Evolutionary conservation across 2,329 filamentous ascomycete genomes (phyloP).

Genomic region (Paramyrothecium roridum): DNA sequence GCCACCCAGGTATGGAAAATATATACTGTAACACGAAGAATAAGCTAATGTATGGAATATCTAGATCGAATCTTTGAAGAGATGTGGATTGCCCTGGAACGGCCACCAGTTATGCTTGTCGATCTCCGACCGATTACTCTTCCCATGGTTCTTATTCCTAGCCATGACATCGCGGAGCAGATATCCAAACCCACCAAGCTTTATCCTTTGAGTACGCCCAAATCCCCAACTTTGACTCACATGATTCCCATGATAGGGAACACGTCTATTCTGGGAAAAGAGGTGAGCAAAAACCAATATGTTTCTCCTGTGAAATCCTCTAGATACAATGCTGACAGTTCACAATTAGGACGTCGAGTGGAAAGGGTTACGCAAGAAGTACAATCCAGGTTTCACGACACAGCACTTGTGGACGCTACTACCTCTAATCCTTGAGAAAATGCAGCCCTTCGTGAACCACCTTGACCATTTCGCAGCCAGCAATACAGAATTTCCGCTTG

Average conservation of each 20-base stretch:
- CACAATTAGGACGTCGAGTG: slow-evolving; percentile 5
- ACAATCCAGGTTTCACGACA: slow-evolving; percentile 33
- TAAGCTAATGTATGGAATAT: neutral
- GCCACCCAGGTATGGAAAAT: neutral
- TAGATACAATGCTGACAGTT: neutral
- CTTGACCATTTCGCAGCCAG: slow-evolving; percentile 15
- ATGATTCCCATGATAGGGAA: slow-evolving; percentile 3
- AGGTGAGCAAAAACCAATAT: slow-evolving; percentile 1
- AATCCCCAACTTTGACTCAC: slow-evolving; percentile 12
- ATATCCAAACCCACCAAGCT: slow-evolving; percentile 25
- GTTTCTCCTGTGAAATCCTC: neutral
- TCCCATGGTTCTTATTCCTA: slow-evolving; percentile 28
- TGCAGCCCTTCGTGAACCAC: slow-evolving; percentile 14
- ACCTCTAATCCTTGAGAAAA: slow-evolving; percentile 30
- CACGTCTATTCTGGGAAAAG: neutral
- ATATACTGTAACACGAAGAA: neutral
- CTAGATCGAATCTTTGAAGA: slow-evolving; percentile 2
- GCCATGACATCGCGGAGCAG: slow-evolving; percentile 33
- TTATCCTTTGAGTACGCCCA: slow-evolving; percentile 26
- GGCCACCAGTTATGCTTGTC: slow-evolving; percentile 28
- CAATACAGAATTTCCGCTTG: slow-evolving; percentile 22
- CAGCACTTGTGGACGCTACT: slow-evolving; percentile 31
- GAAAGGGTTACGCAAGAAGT: slow-evolving; percentile 23
- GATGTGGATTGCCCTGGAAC: slow-evolving; percentile 24
- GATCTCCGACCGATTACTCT: slow-evolving; percentile 30